Evolutionary conservation across 2,329 filamentous ascomycete species (phyloP).

Genomic region (Pseudogymnoascus verrucosus): DNA sequence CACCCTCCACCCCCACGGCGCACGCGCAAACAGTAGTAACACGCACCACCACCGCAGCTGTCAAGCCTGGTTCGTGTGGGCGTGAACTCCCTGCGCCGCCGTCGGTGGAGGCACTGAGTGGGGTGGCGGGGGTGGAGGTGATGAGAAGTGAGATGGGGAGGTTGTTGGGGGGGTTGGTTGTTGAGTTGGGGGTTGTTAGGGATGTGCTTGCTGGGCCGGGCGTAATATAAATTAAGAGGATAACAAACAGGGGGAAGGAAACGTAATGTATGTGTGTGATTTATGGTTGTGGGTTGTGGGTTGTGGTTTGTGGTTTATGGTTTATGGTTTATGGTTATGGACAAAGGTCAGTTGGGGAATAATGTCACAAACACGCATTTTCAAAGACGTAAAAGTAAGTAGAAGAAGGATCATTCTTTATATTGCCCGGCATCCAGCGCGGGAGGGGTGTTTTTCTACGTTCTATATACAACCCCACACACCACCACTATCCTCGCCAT

Average conservation of each 20-base stretch:
- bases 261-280: no score
- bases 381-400: background rate
- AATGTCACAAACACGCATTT: background rate
- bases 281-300: no score
- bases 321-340: no score
- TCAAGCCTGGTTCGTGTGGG: no score
- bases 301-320: no score
- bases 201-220: background rate
- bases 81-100: constrained; percentile 16
- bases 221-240: background rate
- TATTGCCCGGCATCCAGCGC: background rate
- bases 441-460: background rate
- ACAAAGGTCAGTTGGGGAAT: no score
- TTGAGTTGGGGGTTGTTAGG: background rate
- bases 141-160: constrained; percentile 17
- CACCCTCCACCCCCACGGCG: no score
- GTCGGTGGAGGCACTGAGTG: constrained; percentile 9
- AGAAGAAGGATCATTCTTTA: background rate
- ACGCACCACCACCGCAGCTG: no score
- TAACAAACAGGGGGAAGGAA: background rate
- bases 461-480: background rate
- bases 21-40: no score
- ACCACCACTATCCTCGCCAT: background rate
- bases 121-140: constrained; percentile 13
- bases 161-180: constrained; percentile 16